Base-by-base conservation (phyloP, 1,139 yeast species). In the Kodamaea suecica region DNA sequence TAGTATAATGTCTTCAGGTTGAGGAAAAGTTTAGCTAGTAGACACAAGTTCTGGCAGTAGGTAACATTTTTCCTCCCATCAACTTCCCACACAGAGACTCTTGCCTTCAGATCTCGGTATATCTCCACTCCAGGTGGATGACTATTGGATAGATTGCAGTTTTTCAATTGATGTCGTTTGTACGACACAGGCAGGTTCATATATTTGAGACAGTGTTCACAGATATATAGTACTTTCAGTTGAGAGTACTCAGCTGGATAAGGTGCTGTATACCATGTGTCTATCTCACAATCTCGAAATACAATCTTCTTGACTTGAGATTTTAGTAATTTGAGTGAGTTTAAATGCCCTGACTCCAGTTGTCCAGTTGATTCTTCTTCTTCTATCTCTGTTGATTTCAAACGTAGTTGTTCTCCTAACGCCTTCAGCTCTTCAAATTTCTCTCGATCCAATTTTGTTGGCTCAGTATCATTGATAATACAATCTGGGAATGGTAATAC, bases 61-160 rank as follows among this genome's bases (percentile, higher is more conserved):
- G 71, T 66, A 17, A 84, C 80, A 48, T 84, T 81, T 45, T 84
- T 84, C 29, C 94, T 69, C 0, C 98, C 98, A 55, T 92, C 97
- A 14, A 92, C 83, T 57, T 92, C 97, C 78, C 92, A 92, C 12
- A 92, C 67, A 10, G 94, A 78, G 4, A 83, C 63, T 12, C 66
- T 63, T 2, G 72, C 70, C 1, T 34, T 42, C 3, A 41, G 24
- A 44, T 82, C 85, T 28, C 95, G 70, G 53, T 92, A 92, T 10
- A 92, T 86, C 54, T 92, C 97, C 39, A 76, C 72, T 0, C 98
- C 98, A 0, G 97, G 97, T 0, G 97, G 97, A 45, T 78, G 83
- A 36, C 65, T 66, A 40, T 70, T 60, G 19, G 76, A 64, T 36
- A 55, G 44, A 42, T 63, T 66, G 39, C 76, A 76, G 56, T 95